A percentile compares a stretch with the other conserved stretches of the same genome.
Evolutionary conservation across 2,329 filamentous ascomycete species (phyloP).

Genomic region (Fusarium gaditjirri): DNA sequence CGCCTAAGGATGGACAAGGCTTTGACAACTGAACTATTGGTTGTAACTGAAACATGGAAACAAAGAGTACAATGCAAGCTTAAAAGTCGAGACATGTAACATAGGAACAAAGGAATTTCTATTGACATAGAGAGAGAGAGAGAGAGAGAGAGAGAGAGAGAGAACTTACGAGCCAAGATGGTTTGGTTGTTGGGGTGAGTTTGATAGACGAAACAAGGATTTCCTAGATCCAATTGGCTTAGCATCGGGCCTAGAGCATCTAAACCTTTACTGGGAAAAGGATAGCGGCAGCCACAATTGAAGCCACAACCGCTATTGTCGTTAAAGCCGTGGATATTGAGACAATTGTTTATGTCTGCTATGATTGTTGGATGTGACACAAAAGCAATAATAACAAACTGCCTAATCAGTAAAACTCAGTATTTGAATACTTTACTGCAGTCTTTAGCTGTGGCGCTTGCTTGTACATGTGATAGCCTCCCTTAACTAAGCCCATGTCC

Average conservation of each 20-base stretch:
- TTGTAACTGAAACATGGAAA: constrained; percentile 3
- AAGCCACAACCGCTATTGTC: constrained; percentile 27
- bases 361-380: not conserved
- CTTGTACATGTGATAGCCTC: constrained; percentile 26
- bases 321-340: constrained; percentile 1
- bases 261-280: constrained; percentile 16
- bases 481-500: constrained; percentile 6
- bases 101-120: not conserved
- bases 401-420: not conserved
- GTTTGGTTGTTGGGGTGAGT: constrained; percentile 32
- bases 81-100: not conserved
- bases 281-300: constrained; percentile 25
- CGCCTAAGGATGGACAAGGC: not conserved
- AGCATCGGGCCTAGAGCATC: not conserved
- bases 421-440: not conserved
- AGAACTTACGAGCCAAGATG: not conserved
- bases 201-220: constrained; percentile 7
- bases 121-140: not conserved
- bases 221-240: not conserved
- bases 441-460: constrained; percentile 10
- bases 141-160: not conserved
- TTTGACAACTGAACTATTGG: not conserved
- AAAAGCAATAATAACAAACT: constrained; percentile 6
- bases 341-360: not conserved
- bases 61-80: constrained; percentile 9